Base-by-base conservation (phyloP, 2,329 filamentous ascomycete genomes). In the Scedosporium aurantiacum region DNA sequence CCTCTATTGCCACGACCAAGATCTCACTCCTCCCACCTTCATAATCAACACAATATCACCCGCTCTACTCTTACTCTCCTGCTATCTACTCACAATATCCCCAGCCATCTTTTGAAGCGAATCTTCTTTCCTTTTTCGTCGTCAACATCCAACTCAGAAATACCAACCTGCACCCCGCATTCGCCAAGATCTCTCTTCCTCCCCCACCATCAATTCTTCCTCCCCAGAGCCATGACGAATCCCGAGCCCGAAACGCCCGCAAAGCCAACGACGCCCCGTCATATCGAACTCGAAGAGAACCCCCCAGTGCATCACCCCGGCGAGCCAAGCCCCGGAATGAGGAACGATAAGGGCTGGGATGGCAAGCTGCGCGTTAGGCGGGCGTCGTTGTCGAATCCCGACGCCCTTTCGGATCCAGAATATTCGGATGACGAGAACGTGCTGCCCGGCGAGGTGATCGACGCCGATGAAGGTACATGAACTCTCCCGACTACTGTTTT, bases 391-490 rank as follows among this genome's bases (percentile, higher is more conserved):
- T 78, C 82, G 25, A 95, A 96, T 69, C 88, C 90, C 2, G 90
- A 94, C 69, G 90, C 89, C 8, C 74, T 96, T 59, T 89, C 88
- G 52, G 91, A 97, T 68, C 85, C 89, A 0, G 91, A 96, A 62
- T 91, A 93, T 70, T 94, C 90, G 16, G 91, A 82, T 65, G 83
- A 86, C 10, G 82, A 86, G 64, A 83, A 87, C 63, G 80, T 87
- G 21, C 75, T 89, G 64, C 84, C 83, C 0, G 87, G 87, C 58
- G 88, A 95, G 63, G 79, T 87, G 70, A 91, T 96, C 62, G 80
- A 83, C 27, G 88, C 91, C 5, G 91, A 96, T 70, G 91, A 96
- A 78, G 88, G 89, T 90, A 71, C 52, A 63, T 43, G 18, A 25
- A 8, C 4, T 58, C 16, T 6, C 55, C 45, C 6, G 12, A 45